Percentiles rank a stretch among this genome's conserved stretches.
Evolutionary conservation across 1,139 yeast species (phyloP).

Genomic region (Candida tropicalis): DNA sequence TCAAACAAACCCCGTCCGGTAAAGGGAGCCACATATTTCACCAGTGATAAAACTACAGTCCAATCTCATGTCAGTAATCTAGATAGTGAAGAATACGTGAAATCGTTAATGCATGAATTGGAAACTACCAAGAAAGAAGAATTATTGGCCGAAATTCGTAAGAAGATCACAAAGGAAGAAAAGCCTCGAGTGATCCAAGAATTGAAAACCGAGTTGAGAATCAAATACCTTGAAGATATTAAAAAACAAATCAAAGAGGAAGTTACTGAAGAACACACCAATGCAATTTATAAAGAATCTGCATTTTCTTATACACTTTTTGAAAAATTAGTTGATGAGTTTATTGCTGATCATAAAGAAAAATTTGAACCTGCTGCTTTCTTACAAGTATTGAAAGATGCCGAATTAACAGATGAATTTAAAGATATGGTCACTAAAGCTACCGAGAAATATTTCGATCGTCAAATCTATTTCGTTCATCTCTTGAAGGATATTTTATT

Average conservation of each 20-base stretch:
- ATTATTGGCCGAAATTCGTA: conserved; percentile 14
- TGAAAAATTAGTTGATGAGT: conserved; percentile 25
- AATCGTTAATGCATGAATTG: conserved; percentile 17
- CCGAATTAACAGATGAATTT: conserved; percentile 19
- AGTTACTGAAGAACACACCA: conserved; percentile 23
- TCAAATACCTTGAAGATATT: conserved; percentile 17
- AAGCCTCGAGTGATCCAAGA: conserved; percentile 14
- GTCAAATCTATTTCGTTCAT: conserved; percentile 16
- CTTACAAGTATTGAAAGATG: conserved; percentile 11
- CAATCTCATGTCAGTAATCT: conserved; percentile 16
- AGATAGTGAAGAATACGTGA: conserved; percentile 14
- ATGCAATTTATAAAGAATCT: conserved; percentile 22
- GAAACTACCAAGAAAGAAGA: conserved; percentile 16
- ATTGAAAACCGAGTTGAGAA: conserved; percentile 15
- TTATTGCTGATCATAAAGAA: conserved; percentile 20
- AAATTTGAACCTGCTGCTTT: conserved; percentile 22
- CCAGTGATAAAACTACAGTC: conserved; percentile 12
- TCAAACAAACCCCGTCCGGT: conserved; percentile 1
- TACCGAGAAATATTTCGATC: conserved; percentile 19
- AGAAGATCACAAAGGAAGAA: conserved; percentile 11
- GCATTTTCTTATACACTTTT: conserved; percentile 23
- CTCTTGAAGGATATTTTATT: conserved; percentile 22
- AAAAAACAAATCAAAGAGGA: conserved; percentile 21
- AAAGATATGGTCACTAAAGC: conserved; percentile 15
- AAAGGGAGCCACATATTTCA: conserved; percentile 15